A percentile compares a stretch with the other conserved stretches of the same genome.
These are phyloP conservation scores for Bacidia gigantensis DNA, from an alignment of 495 filamentous ascomycete species.

Conservation along the genomic window DNA sequence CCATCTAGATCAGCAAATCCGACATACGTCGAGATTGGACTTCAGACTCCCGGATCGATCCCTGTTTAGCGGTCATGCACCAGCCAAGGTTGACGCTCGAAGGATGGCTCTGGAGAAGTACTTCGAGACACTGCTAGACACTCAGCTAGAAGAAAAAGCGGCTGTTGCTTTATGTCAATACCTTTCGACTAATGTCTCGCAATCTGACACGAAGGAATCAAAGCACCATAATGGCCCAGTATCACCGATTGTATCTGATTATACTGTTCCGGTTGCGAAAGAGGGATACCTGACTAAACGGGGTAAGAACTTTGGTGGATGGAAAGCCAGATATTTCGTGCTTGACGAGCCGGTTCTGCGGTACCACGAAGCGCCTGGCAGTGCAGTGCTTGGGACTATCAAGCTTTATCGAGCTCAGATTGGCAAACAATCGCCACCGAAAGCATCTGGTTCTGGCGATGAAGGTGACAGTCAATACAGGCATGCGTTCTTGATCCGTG, in stretches of 20 bases:
- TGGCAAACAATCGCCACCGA: conserved; percentile 66
- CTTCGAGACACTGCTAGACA: conserved; percentile 69
- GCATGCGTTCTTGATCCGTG: conserved; percentile 87
- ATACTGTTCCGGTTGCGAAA: conserved; percentile 56
- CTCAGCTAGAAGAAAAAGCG: conserved; percentile 60
- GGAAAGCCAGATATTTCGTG: conserved; percentile 92
- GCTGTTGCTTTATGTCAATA: conserved; percentile 81
- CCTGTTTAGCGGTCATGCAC: conserved; percentile 85
- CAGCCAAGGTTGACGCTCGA: conserved; percentile 83
- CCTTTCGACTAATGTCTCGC: conserved; percentile 72
- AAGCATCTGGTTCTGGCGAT: conserved; percentile 44
- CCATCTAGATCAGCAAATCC: conserved; percentile 66
- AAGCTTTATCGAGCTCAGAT: conserved; percentile 86
- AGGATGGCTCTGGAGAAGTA: conserved; percentile 71
- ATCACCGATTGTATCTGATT: conserved; percentile 34
- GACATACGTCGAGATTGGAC: conserved; percentile 50
- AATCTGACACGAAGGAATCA: conserved; percentile 54
- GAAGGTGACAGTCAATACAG: conserved; percentile 89
- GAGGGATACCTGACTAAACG: conserved; percentile 91
- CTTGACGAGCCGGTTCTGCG: conserved; percentile 78
- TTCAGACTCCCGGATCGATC: conserved; percentile 67
- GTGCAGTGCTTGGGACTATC: conserved; percentile 81
- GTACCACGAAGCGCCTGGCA: conserved; percentile 83
- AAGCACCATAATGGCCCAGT: conserved; percentile 25
- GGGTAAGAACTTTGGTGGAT: conserved; percentile 98